Percentiles rank a stretch among this genome's conserved stretches.
Conservation (phyloP, 2,329 filamentous ascomycete genomes). For the Helotiales sp. region DNA sequence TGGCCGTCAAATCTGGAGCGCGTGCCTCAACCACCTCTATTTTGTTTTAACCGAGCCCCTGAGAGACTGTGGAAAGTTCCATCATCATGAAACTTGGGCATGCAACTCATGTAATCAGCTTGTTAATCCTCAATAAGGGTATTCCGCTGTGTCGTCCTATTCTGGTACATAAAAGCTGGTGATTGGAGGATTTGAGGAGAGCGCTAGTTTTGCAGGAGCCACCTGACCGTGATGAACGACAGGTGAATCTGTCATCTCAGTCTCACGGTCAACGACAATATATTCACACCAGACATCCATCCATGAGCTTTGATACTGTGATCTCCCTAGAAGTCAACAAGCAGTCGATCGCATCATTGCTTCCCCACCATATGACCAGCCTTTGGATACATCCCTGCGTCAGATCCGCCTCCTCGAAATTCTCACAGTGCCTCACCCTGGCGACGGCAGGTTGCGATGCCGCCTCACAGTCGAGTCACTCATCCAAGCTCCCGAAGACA, state of each 20-base stretch:
- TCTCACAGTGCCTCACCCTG: background rate
- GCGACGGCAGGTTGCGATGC: background rate
- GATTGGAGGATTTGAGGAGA: background rate
- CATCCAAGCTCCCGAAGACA: background rate
- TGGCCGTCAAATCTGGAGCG: background rate
- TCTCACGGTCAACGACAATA: background rate
- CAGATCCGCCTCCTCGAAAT: background rate
- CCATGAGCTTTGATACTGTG: background rate
- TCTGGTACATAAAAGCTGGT: too few relatives aligned
- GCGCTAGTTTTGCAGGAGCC: background rate
- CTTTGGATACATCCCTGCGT: background rate
- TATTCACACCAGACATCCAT: background rate
- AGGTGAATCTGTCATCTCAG: background rate
- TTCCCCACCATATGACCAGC: background rate
- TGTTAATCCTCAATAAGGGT: too few relatives aligned
- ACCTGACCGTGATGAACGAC: too few relatives aligned
- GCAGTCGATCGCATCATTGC: background rate
- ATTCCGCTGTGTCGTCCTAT: too few relatives aligned
- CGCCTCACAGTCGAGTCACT: background rate
- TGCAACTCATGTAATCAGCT: too few relatives aligned
- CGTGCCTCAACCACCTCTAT: too few relatives aligned
- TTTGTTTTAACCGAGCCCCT: background rate
- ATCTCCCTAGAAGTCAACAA: background rate
- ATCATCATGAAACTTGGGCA: too few relatives aligned
- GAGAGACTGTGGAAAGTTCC: background rate